Evolutionary conservation across 2,329 filamentous ascomycete species (phyloP).

Genomic region (Dactylellina haptotyla): DNA sequence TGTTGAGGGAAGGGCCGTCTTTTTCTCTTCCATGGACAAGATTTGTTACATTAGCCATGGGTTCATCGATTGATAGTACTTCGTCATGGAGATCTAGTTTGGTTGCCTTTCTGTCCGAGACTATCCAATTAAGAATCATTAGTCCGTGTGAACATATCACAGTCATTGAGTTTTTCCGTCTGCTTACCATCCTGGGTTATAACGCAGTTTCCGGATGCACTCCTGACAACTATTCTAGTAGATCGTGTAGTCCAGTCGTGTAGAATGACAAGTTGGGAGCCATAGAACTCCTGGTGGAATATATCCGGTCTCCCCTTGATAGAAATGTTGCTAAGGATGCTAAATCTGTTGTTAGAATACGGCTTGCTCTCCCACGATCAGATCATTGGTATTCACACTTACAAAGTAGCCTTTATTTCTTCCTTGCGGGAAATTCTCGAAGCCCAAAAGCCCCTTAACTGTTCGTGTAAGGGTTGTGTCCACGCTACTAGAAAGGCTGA

Average conservation of each 20-base stretch:
- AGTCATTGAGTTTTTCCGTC: background rate
- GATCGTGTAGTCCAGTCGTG: slow-evolving; percentile 44
- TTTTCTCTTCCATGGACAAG: slow-evolving; percentile 36
- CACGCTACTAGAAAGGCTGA: slow-evolving; percentile 45
- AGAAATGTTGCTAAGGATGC: slow-evolving; percentile 35
- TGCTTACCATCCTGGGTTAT: slow-evolving; percentile 44
- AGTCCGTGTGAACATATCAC: background rate
- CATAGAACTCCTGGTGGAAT: slow-evolving; percentile 44
- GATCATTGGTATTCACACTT: background rate
- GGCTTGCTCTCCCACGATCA: background rate
- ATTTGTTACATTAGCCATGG: slow-evolving; percentile 39
- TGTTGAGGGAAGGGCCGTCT: slow-evolving; percentile 39
- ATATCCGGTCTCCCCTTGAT: slow-evolving; percentile 39
- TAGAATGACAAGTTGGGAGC: slow-evolving; percentile 35
- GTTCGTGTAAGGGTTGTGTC: slow-evolving; percentile 50
- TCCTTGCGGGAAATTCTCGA: slow-evolving; percentile 37
- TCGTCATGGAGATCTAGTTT: slow-evolving; percentile 43
- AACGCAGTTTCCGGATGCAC: slow-evolving; percentile 31
- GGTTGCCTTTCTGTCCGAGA: slow-evolving; percentile 36
- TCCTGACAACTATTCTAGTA: slow-evolving; percentile 32
- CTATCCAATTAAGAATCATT: background rate
- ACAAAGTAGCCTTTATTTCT: slow-evolving; percentile 44
- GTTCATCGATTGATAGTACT: slow-evolving; percentile 37
- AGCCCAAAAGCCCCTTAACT: slow-evolving; percentile 48
- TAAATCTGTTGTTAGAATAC: background rate